These are phyloP conservation scores for Symmetrospora coprosmae DNA, from an alignment of 768 basidiomycete species.

Conservation along the genomic window DNA sequence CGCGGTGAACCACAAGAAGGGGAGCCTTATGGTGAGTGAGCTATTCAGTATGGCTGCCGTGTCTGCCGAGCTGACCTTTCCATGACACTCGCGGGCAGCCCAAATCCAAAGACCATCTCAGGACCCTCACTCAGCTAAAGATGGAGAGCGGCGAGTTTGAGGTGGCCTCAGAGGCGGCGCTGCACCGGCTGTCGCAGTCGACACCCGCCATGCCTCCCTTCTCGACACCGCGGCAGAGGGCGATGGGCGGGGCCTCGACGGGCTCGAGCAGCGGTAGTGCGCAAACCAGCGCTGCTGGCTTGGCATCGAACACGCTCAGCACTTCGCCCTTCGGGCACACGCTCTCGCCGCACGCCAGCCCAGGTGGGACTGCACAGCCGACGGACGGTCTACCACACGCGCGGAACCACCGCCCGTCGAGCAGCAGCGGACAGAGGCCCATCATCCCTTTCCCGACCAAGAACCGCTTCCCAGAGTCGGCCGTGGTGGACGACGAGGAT, in stretches of 20 bases:
- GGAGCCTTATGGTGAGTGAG: slow-evolving; percentile 12
- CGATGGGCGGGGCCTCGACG: too few species aligned
- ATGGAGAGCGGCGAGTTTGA: slow-evolving; percentile 27
- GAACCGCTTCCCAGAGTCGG: slow-evolving; percentile 22
- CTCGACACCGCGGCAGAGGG: background rate
- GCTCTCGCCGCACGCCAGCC: too few species aligned
- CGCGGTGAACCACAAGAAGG: slow-evolving; percentile 15
- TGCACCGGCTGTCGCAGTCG: slow-evolving; percentile 26
- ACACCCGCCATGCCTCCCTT: slow-evolving; percentile 20
- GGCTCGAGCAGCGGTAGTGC: too few species aligned
- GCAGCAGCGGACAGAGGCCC: background rate
- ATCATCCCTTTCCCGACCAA: background rate
- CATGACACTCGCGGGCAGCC: slow-evolving; percentile 17
- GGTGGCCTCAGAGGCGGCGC: slow-evolving; percentile 29
- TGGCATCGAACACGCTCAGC: too few species aligned
- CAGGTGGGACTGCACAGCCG: too few species aligned
- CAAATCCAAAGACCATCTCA: slow-evolving; percentile 30
- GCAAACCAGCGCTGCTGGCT: too few species aligned
- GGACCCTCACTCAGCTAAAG: slow-evolving; percentile 23
- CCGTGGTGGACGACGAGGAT: slow-evolving; percentile 14
- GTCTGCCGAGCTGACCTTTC: background rate
- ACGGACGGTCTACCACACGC: too few species aligned
- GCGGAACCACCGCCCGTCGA: too few species aligned
- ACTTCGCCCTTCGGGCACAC: too few species aligned
- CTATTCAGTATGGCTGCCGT: background rate